Conservation (phyloP, 768 basidiomycete genomes). For the Terana coerulea region DNA sequence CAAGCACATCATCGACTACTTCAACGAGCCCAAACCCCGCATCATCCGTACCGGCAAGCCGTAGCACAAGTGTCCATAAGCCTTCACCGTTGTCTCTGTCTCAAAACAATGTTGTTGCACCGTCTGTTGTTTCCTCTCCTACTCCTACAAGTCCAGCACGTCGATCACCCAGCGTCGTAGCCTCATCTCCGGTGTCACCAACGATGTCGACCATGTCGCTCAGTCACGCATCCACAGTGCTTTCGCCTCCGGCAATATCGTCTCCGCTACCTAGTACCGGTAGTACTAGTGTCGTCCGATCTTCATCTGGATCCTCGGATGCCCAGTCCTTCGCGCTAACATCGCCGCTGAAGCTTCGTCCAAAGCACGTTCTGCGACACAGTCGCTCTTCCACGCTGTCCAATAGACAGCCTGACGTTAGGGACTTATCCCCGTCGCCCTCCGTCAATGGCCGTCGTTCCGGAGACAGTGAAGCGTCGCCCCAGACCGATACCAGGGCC, state of each 20-base stretch:
- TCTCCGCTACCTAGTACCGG: not conserved
- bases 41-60: not conserved
- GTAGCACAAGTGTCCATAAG: conserved; percentile 14
- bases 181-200: not conserved
- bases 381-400: conserved; percentile 13
- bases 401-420: not conserved
- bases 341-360: conserved; percentile 6
- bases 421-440: conserved; percentile 8
- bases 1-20: conserved; percentile 21
- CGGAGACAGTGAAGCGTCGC: conserved; percentile 25
- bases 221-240: conserved; percentile 4
- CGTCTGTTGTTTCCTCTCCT: not conserved
- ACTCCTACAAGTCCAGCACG: not conserved
- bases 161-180: not conserved
- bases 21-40: conserved; percentile 17
- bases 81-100: conserved; percentile 44
- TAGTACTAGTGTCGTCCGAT: not conserved
- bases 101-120: conserved; percentile 31
- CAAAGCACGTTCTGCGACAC: conserved; percentile 8
- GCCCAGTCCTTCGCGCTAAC: not conserved
- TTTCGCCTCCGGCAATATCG: conserved; percentile 1
- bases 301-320: conserved; percentile 7
- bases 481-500: conserved; percentile 34
- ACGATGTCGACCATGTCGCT: conserved; percentile 1
- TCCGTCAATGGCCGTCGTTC: conserved; percentile 14